phyloP scores from a whole-genome alignment of 108 stramenopile species.

The Cyclotella atomus region DNA sequence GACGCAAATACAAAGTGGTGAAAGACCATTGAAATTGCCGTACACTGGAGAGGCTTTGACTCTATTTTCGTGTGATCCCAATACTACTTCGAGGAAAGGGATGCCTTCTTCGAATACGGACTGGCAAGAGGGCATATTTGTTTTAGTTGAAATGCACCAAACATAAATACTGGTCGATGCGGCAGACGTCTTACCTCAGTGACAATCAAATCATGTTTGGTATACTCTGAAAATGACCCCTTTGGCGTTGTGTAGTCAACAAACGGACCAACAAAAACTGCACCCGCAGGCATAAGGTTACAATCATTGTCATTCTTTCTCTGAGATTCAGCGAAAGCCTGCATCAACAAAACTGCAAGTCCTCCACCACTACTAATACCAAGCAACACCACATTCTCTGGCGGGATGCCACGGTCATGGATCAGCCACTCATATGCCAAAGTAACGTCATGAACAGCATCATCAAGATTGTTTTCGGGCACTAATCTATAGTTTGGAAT shows the following conservation, averaged over 20 bases:
- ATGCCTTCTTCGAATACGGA: conserved; percentile 56
- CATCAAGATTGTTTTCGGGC: conserved; percentile 69
- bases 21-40: conserved; percentile 62
- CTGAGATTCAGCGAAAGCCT: conserved; percentile 55
- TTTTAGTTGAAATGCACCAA: no score
- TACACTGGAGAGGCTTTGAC: conserved; percentile 69
- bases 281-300: conserved; percentile 57
- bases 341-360: conserved; percentile 64
- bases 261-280: conserved; percentile 77
- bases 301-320: conserved; percentile 3
- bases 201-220: conserved; percentile 78
- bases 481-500: conserved; percentile 66
- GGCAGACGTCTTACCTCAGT: conserved; percentile 50
- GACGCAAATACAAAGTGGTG: conserved; percentile 77
- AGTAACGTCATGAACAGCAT: conserved; percentile 71
- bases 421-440: conserved; percentile 63
- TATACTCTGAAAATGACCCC: conserved; percentile 67
- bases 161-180: background rate
- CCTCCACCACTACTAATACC: conserved; percentile 79
- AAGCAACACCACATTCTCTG: conserved; percentile 62
- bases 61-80: conserved; percentile 52
- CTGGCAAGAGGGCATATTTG: conserved; percentile 18
- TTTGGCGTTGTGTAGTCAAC: conserved; percentile 74
- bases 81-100: conserved; percentile 44
- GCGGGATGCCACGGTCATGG: conserved; percentile 43